These are phyloP conservation scores for Stentor roeselii DNA, from an alignment of 73 alveolate genomes.

Conservation along the genomic window DNA sequence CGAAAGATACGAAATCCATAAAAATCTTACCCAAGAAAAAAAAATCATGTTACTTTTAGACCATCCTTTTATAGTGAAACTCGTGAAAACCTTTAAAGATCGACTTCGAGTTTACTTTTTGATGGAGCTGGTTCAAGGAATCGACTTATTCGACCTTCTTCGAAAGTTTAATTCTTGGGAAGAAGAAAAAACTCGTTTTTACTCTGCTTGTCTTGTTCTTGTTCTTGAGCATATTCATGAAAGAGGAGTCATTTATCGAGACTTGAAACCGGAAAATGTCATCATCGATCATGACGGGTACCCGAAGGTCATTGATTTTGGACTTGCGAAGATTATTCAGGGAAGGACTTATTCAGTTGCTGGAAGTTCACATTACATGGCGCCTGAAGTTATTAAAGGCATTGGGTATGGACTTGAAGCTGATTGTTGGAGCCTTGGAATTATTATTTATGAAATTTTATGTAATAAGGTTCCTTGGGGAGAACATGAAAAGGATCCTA, in stretches of 20 bases:
- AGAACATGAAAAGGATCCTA: not conserved
- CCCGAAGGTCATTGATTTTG: slow-evolving; percentile 44
- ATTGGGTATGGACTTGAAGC: slow-evolving; percentile 11
- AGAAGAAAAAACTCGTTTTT: slow-evolving; percentile 39
- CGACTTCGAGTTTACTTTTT: slow-evolving; percentile 52
- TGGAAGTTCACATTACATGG: slow-evolving; percentile 27
- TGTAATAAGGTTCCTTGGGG: not conserved
- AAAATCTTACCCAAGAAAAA: slow-evolving; percentile 56
- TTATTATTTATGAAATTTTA: not conserved
- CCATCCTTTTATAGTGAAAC: slow-evolving; percentile 74
- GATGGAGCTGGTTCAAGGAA: slow-evolving; percentile 67
- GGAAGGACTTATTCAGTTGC: not conserved
- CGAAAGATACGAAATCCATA: slow-evolving; percentile 42
- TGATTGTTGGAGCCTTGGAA: not conserved
- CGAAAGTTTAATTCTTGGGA: slow-evolving; percentile 56
- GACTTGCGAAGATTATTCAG: slow-evolving; percentile 37
- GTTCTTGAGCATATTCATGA: slow-evolving; percentile 63
- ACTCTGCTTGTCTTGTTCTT: slow-evolving; percentile 35
- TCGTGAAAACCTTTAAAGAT: slow-evolving; percentile 71
- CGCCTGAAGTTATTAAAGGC: slow-evolving; percentile 28
- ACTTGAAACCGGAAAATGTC: slow-evolving; percentile 68
- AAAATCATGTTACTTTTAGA: slow-evolving; percentile 47
- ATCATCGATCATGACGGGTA: slow-evolving; percentile 63
- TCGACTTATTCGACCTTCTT: slow-evolving; percentile 63
- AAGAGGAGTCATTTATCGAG: slow-evolving; percentile 52